These are phyloP conservation scores for Prillingera fragicola DNA, from an alignment of 1,284 basidiomycete species.

Conservation along the genomic window DNA sequence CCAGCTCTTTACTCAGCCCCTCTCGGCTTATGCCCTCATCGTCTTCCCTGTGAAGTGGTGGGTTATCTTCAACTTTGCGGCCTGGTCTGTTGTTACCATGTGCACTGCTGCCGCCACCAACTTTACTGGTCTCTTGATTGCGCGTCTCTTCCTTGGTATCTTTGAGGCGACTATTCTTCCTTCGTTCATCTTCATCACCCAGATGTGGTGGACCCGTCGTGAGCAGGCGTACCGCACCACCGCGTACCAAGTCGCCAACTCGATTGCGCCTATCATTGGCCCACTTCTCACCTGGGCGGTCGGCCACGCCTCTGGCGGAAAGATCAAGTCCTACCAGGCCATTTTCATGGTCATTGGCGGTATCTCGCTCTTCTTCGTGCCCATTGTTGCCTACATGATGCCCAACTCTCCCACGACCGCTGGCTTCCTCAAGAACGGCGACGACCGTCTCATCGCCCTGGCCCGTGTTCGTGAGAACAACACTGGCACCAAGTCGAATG, in stretches of 20 bases:
- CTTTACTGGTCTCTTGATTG: constrained; percentile 15
- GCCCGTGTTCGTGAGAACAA: constrained; percentile 37
- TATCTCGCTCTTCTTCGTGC: constrained; percentile 48
- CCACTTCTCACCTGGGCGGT: constrained; percentile 36
- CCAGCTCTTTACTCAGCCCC: constrained; percentile 38
- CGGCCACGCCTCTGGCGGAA: constrained; percentile 22
- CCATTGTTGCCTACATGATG: constrained; percentile 49
- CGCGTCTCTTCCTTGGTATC: constrained; percentile 20
- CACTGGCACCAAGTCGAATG: constrained; percentile 28
- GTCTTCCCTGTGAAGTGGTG: constrained; percentile 37
- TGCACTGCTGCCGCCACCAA: constrained; percentile 18
- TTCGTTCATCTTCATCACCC: constrained; percentile 15
- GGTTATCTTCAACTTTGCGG: constrained; percentile 35
- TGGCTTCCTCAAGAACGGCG: constrained; percentile 28
- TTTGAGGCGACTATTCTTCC: constrained; percentile 22
- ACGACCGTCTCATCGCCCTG: constrained; percentile 34
- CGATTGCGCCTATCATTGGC: constrained; percentile 27
- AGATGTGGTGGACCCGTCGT: constrained; percentile 36
- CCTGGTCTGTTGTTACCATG: constrained; percentile 24
- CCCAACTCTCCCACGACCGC: constrained; percentile 29
- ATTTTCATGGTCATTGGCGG: constrained; percentile 54
- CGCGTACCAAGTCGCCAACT: constrained; percentile 25
- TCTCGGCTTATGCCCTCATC: constrained; percentile 38
- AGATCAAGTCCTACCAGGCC: constrained; percentile 38
- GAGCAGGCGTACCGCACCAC: constrained; percentile 31